phyloP scores from a whole-genome alignment of 1,284 basidiomycete species.

The Stereum hirsutum region DNA sequence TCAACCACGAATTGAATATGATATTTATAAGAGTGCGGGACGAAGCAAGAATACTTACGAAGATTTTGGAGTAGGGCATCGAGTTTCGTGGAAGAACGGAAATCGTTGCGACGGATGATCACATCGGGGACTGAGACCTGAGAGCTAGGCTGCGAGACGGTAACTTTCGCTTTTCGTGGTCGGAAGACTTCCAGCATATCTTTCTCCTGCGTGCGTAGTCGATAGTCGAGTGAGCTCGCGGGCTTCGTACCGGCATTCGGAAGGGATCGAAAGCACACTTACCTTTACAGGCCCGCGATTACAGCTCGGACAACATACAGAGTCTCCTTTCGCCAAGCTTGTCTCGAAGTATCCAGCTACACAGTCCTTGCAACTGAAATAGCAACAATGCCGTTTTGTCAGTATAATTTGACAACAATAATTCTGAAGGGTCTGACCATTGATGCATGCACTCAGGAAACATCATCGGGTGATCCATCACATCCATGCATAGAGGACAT shows the following conservation, averaged over 20 bases:
- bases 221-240: neutral
- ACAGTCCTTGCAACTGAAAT: constrained; percentile 73
- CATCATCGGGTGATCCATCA: constrained; percentile 62
- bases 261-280: constrained; percentile 4
- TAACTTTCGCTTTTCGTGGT: constrained; percentile 16
- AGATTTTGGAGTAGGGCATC: constrained; percentile 66
- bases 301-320: constrained; percentile 67
- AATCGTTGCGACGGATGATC: constrained; percentile 69
- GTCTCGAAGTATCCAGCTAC: constrained; percentile 60
- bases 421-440: constrained; percentile 46
- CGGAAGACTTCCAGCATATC: constrained; percentile 61
- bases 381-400: neutral
- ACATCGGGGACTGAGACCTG: constrained; percentile 36
- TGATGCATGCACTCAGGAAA: constrained; percentile 73
- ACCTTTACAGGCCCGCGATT: constrained; percentile 58
- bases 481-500: constrained; percentile 78
- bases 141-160: constrained; percentile 24
- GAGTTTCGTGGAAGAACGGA: constrained; percentile 83
- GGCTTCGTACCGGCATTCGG: neutral
- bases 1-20: neutral
- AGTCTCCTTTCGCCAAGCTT: constrained; percentile 57
- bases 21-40: too few species aligned
- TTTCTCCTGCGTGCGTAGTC: constrained; percentile 36
- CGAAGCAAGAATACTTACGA: constrained; percentile 33
- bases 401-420: neutral